Base-by-base conservation (phyloP, 75 land plant genomes). In the Gnetum montanum region DNA sequence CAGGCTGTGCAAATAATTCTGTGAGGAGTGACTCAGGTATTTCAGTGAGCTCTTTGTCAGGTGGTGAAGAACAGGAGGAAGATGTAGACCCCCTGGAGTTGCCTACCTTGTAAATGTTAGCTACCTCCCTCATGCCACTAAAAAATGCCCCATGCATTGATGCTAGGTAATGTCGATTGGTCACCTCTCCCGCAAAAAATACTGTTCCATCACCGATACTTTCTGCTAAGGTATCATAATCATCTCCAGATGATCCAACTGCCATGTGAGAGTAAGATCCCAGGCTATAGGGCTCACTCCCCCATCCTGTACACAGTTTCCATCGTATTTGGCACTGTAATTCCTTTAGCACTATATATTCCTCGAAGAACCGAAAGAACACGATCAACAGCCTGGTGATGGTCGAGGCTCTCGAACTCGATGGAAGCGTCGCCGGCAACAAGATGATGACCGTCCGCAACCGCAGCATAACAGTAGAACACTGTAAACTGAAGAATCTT, bases 81-180 rank as follows among this genome's bases (percentile, higher is more conserved):
- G 53, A 34, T 25, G 40, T 28, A 18, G 70, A 46, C 55, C 65
- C 46, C 56, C 81, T 73, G 34, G 59, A 70, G 34, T 47, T 60
- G n/a, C 78, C 76, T 15, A 43, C 75, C 48, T 78, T 73, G 0
- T 75, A 61, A 5, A 90, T 90, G 49, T 86, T 86, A 8, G 88
- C 87, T 23, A 92, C 96, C 53, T 89, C 95, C 56, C 82, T 74
- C 49, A 76, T 57, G 1, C 98, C 98, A 77, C 98, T 94, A 25
- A 94, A 63, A 48, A 77, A 74, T 26, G 98, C 98, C 15, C 98
- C 98, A 70, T 94, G 98, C 98, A 94, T 94, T 15, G 87, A 89
- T 30, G 98, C 98, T 29, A 96, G 98, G 53, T 94, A 77, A 59
- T 82, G 69, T 33, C 85, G 76, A 66, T 63, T 89, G 54, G 98